Evolutionary conservation across 2,329 filamentous ascomycete genomes (phyloP), one percentile per base, ranked within the genome.

Genomic region (Botrytis fragariae): DNA sequence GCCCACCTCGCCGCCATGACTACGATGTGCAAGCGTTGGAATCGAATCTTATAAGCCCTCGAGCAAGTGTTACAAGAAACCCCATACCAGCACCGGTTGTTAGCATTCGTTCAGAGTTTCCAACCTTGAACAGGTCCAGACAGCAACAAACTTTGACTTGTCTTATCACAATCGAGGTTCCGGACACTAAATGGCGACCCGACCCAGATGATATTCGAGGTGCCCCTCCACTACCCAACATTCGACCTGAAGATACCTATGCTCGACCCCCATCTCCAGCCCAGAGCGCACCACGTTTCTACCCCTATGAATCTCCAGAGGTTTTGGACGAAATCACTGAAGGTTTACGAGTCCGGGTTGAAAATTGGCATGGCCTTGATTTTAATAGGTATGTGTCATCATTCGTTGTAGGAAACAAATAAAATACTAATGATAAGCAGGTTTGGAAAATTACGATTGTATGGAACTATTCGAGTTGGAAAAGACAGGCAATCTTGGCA

Each of bases 401-500:
- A 29, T 59, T 29, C 22, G 12, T 10, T 44, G 22, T 29, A 22
- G 64, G 39, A 25, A 12, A 57, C 44, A 61, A 25, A 54, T 6
- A 39, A 54, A 39, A 35, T 64, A n/a, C 39, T 72, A 67, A 81
- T 84, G 77, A 84, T 77, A 35, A 7, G 65, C 77, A 93, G 93
- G 76, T 99, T 99, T 81, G 96, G 96, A 75, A 97, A 96, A 81
- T 87, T 99, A 77, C 90, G 95, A 45, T 85, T 98, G 45, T 95
- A 97, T 79, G 95, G 94, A 42, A 95, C 92, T 3, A 89, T 99
- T 73, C 91, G 93, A 71, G 96, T 99, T 35, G 96, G 96, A 78
- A 99, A 99, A 83, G 96, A 99, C 82, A 94, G 94, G 77, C 88
- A 95, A 76, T 95, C 95, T 10, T 99, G 96, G 96, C 96, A 99